Base-by-base conservation (phyloP, 2,329 filamentous ascomycete species). In the Fusarium sp. region DNA sequence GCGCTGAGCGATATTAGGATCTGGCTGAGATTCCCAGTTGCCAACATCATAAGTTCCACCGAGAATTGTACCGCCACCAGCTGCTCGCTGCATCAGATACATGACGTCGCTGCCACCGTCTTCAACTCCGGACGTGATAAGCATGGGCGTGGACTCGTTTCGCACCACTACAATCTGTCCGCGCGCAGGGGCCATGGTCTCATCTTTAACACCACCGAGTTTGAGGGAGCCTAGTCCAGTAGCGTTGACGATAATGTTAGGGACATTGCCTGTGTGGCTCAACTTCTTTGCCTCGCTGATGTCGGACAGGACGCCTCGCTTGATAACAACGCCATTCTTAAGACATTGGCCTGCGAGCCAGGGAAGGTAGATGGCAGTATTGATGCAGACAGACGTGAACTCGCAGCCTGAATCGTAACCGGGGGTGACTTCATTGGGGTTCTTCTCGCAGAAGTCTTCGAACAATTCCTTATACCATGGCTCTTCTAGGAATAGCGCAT, bases 371-470 rank as follows among this genome's bases (percentile, higher is more conserved):
- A 97, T 81, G 41, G 92, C 88, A 0, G 92, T 92, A 81, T 98
- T 97, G 78, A 97, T 95, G 80, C 94, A 97, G 40, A 97, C 90
- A 1, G 92, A 95, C 9, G 88, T 93, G 78, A 96, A 97, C 57
- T 86, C 83, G 51, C 88, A 92, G 26, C 89, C 94, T 12, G 90
- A 91, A 63, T 93, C 90, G 54, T 90, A 86, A 18, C 87, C 92
- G 0, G 81, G 72, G 0, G 88, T 86, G 2, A 97, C 81, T 70
- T 91, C 84, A 11, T 81, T 78, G 34, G 84, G 77, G 6, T 84
- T 76, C 5, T 95, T 79, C 59, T 88, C 81, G 64, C 87, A 86
- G 79, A 89, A 95, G 80, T 95, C 89, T 13, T 90, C 89, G 46
- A 91, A 86, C 8, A 93, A 79, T 57, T 90, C 83, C 75, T 88